Conservation (phyloP, 768 basidiomycete species). For the Phaffia tasmanica region DNA sequence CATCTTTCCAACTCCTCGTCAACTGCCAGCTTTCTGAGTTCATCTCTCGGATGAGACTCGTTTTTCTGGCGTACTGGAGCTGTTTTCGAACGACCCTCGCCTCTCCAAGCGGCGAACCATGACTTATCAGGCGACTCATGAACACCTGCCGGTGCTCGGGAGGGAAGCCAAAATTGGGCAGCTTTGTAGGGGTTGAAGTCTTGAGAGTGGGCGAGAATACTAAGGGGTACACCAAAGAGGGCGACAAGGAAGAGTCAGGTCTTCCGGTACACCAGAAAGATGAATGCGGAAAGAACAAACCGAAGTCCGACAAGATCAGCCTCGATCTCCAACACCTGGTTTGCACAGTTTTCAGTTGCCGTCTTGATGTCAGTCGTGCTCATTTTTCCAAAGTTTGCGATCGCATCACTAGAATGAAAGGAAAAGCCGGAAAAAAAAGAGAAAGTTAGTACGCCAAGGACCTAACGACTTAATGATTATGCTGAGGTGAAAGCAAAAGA, state of each 20-base stretch:
- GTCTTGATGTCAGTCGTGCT: constrained; percentile 44
- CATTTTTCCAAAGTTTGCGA: constrained; percentile 66
- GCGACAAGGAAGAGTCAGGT: not conserved
- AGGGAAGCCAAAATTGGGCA: constrained; percentile 59
- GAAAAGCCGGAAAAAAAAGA: constrained; percentile 49
- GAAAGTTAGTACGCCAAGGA: constrained; percentile 34
- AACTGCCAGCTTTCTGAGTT: no score
- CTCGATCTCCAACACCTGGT: constrained; percentile 74
- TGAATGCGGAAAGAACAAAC: constrained; percentile 40
- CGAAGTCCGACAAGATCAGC: constrained; percentile 80
- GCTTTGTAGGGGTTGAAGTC: constrained; percentile 75
- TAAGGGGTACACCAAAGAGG: constrained; percentile 34
- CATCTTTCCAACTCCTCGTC: no score
- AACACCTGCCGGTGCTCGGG: constrained; percentile 1
- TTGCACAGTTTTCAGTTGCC: constrained; percentile 50
- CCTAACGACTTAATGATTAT: constrained; percentile 25
- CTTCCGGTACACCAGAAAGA: not conserved
- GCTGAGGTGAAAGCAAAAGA: constrained; percentile 28
- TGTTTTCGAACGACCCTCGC: no score
- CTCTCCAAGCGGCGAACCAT: no score
- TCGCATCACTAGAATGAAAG: constrained; percentile 86
- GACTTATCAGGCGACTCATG: no score
- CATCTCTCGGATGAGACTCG: no score
- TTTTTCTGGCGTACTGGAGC: no score
- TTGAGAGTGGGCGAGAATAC: constrained; percentile 76